These are phyloP conservation scores for Ceriops zippeliana DNA, from an alignment of 345 rosid genomes.

Conservation along the genomic window DNA sequence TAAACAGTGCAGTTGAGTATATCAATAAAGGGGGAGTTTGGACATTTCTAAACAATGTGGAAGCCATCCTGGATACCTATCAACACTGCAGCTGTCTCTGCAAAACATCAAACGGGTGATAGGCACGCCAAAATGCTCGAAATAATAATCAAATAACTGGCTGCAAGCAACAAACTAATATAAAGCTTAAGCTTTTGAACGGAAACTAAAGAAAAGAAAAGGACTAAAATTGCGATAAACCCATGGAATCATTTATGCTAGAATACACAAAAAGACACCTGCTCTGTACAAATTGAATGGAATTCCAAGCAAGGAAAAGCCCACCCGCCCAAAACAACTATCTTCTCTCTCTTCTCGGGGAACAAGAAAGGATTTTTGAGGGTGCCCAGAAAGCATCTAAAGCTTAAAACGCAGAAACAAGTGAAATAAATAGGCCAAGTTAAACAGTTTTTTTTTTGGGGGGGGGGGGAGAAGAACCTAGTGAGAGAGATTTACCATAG, in stretches of 20 bases:
- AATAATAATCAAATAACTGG: neutral
- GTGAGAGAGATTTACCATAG: neutral
- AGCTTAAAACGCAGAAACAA: neutral
- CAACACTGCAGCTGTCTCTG: conserved; percentile 18
- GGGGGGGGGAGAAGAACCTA: neutral
- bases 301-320: neutral
- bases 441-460: neutral
- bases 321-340: neutral
- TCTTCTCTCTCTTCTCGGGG: neutral
- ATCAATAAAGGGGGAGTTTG: conserved; percentile 48
- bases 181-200: neutral
- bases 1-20: conserved; percentile 38
- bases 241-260: neutral
- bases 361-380: neutral
- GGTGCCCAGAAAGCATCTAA: neutral
- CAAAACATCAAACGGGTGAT: conserved; percentile 34
- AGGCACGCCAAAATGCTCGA: conserved; percentile 12
- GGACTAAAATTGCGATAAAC: neutral
- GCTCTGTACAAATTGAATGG: neutral
- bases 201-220: conserved; percentile 1
- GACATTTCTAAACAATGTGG: conserved; percentile 47
- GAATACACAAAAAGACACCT: neutral
- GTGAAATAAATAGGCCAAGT: neutral
- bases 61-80: conserved; percentile 53
- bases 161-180: neutral